Percentiles rank a stretch among this genome's conserved stretches.
Conservation (phyloP, 2,329 filamentous ascomycete species). For the Diaporthe aspalathi region DNA sequence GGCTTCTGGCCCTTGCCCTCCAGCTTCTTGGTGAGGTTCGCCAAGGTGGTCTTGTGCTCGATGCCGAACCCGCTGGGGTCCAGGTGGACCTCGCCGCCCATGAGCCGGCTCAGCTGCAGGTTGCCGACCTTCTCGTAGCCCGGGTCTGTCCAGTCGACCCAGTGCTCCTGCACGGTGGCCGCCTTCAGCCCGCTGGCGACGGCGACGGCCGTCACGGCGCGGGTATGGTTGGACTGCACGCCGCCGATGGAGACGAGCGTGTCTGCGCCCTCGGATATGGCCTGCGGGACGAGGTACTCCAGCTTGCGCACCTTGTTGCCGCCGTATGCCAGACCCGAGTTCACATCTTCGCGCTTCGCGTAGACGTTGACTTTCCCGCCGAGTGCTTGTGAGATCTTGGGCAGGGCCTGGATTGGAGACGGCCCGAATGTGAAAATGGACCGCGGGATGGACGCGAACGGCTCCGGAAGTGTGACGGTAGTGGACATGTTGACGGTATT, state of each 20-base stretch:
- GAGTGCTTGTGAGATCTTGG: slow-evolving; percentile 71
- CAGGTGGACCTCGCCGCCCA: slow-evolving; percentile 73
- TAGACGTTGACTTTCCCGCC: slow-evolving; percentile 71
- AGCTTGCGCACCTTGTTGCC: slow-evolving; percentile 79
- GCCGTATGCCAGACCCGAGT: slow-evolving; percentile 74
- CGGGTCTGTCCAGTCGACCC: slow-evolving; percentile 71
- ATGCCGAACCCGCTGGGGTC: slow-evolving; percentile 73
- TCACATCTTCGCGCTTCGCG: slow-evolving; percentile 79
- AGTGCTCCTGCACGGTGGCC: slow-evolving; percentile 73
- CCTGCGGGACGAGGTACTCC: slow-evolving; percentile 76
- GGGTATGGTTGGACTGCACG: slow-evolving; percentile 77
- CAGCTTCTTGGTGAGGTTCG: slow-evolving; percentile 65
- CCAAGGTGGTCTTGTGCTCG: slow-evolving; percentile 73
- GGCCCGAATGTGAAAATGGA: slow-evolving; percentile 73
- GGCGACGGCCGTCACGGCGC: slow-evolving; percentile 73
- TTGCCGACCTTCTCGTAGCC: slow-evolving; percentile 76
- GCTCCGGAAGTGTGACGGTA: slow-evolving; percentile 64
- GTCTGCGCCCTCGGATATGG: slow-evolving; percentile 65
- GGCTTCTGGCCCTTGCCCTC: slow-evolving; percentile 66
- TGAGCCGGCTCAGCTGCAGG: slow-evolving; percentile 75
- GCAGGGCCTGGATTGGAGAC: slow-evolving; percentile 75
- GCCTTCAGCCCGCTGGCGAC: slow-evolving; percentile 66
- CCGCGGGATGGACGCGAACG: slow-evolving; percentile 72
- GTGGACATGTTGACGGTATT: slow-evolving; percentile 20
- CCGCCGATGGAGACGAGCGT: slow-evolving; percentile 76